Evolutionary conservation across 345 rosid genomes (phyloP), one percentile per base, ranked within the genome.

Genomic region (Durio zibethinus): DNA sequence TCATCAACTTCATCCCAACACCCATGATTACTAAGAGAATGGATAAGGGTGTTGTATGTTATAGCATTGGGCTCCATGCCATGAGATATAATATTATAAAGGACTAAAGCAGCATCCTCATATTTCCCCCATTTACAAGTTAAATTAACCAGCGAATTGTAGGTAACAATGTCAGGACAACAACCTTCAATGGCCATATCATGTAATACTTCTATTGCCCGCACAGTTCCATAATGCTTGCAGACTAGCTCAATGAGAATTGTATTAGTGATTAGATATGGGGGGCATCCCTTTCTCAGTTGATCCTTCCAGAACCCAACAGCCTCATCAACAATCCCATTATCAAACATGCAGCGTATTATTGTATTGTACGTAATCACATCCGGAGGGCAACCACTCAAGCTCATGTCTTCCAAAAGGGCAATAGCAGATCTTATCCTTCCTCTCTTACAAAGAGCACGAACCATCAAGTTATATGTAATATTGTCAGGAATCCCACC

Each of bases 401-500:
- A 81, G 78, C 90, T 85, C 97, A 92, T 94, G 52, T 90, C 94
- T 76, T 92, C 84, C 60, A 92, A 80, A 72, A 92, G 87, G 70
- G 73, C 57, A 68, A 90, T 80, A 0, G 97, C 98, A 80, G 90
- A 83, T 69, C 31, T 77, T 52, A 92, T 65, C 20, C 76, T 35
- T 76, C 93, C 88, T 81, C 82, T 86, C 87, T 87, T 90, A 68
- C 98, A 92, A 67, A 91, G 86, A 56, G 86, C 89, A 2, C 94
- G 90, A 27, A 94, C 81, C 87, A 90, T 76, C 92, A 92, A 91
- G 80, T 92, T 94, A 79, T 89, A 94, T 8, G 94, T 91, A 45
- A 94, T 91, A 68, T 82, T 84, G 84, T 94, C 97, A 15, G 92
- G 94, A 79, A 91, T 72, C 40, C 93, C 97, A 83, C 98, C 94